A percentile compares a stretch with the other conserved stretches of the same genome.
These are phyloP conservation scores for Petunia axillaris DNA, from an alignment of 257 asterid species.

Conservation along the genomic window DNA sequence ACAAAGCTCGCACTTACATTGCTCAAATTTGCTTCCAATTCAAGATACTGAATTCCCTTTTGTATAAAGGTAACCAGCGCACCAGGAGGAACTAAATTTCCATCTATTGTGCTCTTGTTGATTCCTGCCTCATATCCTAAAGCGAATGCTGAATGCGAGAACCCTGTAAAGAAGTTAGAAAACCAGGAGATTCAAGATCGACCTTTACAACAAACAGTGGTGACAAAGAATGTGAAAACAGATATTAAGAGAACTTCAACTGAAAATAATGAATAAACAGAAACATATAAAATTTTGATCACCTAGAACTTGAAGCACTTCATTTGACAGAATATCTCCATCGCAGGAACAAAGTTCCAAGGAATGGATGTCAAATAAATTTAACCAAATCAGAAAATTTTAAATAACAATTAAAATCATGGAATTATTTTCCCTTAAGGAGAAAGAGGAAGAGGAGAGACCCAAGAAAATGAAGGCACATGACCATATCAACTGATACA, in stretches of 20 bases:
- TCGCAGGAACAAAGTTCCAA: not conserved
- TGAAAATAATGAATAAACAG: not conserved
- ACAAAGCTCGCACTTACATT: slow-evolving; percentile 48
- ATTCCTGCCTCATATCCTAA: slow-evolving; percentile 94
- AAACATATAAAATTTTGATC: not conserved
- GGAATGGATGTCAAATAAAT: not conserved
- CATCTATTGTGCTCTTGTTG: slow-evolving; percentile 71
- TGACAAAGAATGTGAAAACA: not conserved
- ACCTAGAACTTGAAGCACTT: not conserved
- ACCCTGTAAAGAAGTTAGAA: slow-evolving; percentile 57
- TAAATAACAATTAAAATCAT: not conserved
- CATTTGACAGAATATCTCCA: not conserved
- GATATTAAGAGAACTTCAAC: not conserved
- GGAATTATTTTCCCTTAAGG: not conserved
- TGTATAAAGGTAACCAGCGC: slow-evolving; percentile 87
- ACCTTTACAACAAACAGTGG: not conserved
- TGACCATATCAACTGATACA: not conserved
- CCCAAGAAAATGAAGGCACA: slow-evolving; percentile 6
- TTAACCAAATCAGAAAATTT: not conserved
- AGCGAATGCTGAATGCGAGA: slow-evolving; percentile 85
- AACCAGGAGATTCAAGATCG: slow-evolving; percentile 12
- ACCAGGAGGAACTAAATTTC: slow-evolving; percentile 91
- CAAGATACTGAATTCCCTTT: slow-evolving; percentile 93
- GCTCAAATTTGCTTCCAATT: slow-evolving; percentile 83
- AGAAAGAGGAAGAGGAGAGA: not conserved